Base-by-base conservation (phyloP, 2,329 filamentous ascomycete species). In the Trichophyton verrucosum region DNA sequence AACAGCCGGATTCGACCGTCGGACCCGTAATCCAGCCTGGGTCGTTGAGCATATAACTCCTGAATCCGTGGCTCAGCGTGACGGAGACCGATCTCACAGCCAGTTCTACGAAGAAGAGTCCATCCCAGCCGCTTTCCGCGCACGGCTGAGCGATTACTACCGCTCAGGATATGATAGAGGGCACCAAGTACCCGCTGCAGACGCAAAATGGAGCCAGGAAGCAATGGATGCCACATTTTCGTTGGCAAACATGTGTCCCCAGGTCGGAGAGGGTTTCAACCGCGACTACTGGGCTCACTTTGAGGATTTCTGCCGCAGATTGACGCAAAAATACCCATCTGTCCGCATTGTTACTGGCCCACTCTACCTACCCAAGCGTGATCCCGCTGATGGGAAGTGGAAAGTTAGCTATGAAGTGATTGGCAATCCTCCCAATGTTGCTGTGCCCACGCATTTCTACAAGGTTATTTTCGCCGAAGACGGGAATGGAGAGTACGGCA, bases 261-360 rank as follows among this genome's bases (percentile, higher is more conserved):
- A 99, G 77, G 94, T 99, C 33, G 94, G 94, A 66, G 90, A 96
- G 72, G 94, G 94, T 62, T 99, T 99, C 81, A 99, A 99, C 78
- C 83, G 94, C 58, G 94, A 99, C 77, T 99, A 99, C 82, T 99
- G 94, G 94, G 88, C 94, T 42, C 94, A 99, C 74, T 91, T 99
- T 66, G 94, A 99, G 77, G 92, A 96, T 71, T 99, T 97, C 71
- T 96, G 92, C 76, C 84, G 94, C 8, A 80, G 90, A 17, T 79
- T 99, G 65, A 92, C 91, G 0, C 76, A 79, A 55, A 81, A 79
- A 60, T 99, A 96, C 71, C 91, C 92, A 0, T 88, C 83, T 47
- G 92, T 99, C 27, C 82, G 94, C 64, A 86, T 97, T 66, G 89
- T 96, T 61, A 99, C 94, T 0, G 94, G 94, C 0, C 94, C 94